Conservation (phyloP, 768 basidiomycete genomes). For the Pilatotrama ljubarskyi region DNA sequence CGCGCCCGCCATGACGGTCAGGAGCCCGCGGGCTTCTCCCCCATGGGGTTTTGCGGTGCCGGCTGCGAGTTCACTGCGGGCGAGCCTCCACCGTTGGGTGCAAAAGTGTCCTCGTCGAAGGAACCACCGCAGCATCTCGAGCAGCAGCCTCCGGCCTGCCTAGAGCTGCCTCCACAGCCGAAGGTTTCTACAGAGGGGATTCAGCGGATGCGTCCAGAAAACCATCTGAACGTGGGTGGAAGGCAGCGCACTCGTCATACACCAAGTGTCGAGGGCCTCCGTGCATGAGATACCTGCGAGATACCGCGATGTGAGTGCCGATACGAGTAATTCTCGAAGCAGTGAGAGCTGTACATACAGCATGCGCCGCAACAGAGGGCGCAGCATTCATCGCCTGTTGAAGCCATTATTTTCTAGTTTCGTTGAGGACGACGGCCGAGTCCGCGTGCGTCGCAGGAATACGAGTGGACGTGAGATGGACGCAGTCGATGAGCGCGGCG, state of each 20-base stretch:
- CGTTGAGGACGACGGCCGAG: too few relatives aligned
- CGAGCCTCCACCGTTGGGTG: not conserved
- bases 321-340: too few relatives aligned
- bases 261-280: not conserved
- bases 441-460: too few relatives aligned
- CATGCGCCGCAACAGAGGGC: constrained; percentile 7
- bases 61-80: constrained; percentile 3
- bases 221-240: too few relatives aligned
- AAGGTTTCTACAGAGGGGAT: not conserved
- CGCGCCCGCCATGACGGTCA: too few relatives aligned
- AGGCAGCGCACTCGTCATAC: not conserved
- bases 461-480: not conserved
- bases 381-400: not conserved
- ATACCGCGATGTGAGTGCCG: too few relatives aligned
- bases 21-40: not conserved
- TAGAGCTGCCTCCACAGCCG: not conserved
- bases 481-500: not conserved
- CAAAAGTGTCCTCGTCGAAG: constrained; percentile 18
- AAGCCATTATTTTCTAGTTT: not conserved
- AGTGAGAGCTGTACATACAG: too few relatives aligned
- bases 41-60: constrained; percentile 2
- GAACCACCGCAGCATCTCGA: constrained; percentile 7
- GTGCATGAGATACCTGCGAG: constrained; percentile 6
- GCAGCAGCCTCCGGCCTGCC: constrained; percentile 16
- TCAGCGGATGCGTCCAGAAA: not conserved